Conservation (phyloP, 1,139 yeast genomes). For the Yamadazyma trypodendri region DNA sequence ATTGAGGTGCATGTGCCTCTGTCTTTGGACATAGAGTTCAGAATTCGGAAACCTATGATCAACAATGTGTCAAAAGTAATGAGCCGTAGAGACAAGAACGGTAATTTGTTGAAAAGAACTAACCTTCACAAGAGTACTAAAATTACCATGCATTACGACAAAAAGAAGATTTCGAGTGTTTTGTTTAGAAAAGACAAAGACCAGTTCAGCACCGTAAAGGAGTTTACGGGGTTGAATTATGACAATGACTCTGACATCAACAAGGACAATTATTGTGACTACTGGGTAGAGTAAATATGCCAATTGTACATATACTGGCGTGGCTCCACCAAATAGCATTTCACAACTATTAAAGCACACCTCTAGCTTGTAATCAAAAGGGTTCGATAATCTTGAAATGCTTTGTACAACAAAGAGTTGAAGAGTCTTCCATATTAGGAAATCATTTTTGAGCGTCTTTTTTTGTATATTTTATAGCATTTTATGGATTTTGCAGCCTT, state of each 20-base stretch:
- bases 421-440: too few species aligned
- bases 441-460: too few species aligned
- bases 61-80: conserved; percentile 32
- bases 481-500: too few species aligned
- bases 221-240: conserved; percentile 9
- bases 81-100: conserved; percentile 38
- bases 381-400: too few species aligned
- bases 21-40: conserved; percentile 24
- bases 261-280: conserved; percentile 6
- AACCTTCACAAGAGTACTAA: conserved; percentile 23
- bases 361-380: too few species aligned
- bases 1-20: conserved; percentile 34
- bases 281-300: conserved; percentile 10
- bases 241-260: conserved; percentile 7
- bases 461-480: too few species aligned
- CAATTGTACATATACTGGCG: conserved; percentile 1
- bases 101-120: conserved; percentile 34
- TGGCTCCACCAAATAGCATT: too few species aligned
- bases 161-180: conserved; percentile 25
- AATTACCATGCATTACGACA: conserved; percentile 28
- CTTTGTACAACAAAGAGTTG: too few species aligned
- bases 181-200: conserved; percentile 22
- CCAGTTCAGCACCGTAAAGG: conserved; percentile 7
- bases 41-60: conserved; percentile 38
- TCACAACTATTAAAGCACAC: too few species aligned